phyloP scores from a whole-genome alignment of 345 rosid genomes.

The Gynandropsis gynandra region DNA sequence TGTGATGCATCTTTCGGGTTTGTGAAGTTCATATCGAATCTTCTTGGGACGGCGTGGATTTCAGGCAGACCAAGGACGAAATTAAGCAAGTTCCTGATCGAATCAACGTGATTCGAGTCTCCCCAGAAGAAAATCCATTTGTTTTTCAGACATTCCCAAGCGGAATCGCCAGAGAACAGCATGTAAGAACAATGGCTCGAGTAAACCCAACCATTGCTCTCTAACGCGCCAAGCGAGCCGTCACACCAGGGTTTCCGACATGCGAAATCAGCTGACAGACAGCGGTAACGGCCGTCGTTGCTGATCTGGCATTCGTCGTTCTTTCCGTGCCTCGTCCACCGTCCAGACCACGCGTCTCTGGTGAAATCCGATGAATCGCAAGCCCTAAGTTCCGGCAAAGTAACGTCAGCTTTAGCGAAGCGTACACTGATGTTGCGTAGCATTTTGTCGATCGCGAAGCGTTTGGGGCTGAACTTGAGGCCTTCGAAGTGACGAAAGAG shows the following conservation, averaged over 20 bases:
- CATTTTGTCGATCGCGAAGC: slow-evolving; percentile 51
- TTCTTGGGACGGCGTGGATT: slow-evolving; percentile 61
- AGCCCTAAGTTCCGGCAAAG: slow-evolving; percentile 39
- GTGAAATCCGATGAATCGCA: slow-evolving; percentile 60
- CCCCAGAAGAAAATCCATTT: slow-evolving; percentile 99
- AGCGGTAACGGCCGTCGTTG: slow-evolving; percentile 69
- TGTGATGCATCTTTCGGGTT: slow-evolving; percentile 62
- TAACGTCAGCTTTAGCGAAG: slow-evolving; percentile 28
- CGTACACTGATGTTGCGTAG: slow-evolving; percentile 42
- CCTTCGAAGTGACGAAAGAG: slow-evolving; percentile 77
- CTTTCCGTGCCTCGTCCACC: slow-evolving; percentile 86
- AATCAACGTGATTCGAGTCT: slow-evolving; percentile 89
- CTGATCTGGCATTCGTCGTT: slow-evolving; percentile 59
- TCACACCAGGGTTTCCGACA: slow-evolving; percentile 82
- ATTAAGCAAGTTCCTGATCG: slow-evolving; percentile 77
- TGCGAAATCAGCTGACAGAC: slow-evolving; percentile 50
- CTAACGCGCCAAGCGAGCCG: slow-evolving; percentile 62
- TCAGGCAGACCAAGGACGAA: slow-evolving; percentile 65
- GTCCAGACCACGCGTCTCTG: slow-evolving; percentile 65
- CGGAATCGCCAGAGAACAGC: slow-evolving; percentile 46
- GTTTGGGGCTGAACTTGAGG: slow-evolving; percentile 53
- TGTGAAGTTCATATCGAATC: slow-evolving; percentile 71
- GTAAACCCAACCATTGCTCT: slow-evolving; percentile 98
- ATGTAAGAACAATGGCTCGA: slow-evolving; percentile 75
- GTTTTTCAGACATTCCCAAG: slow-evolving; percentile 71